Evolutionary conservation across 345 rosid species (phyloP).

Genomic region (Limnanthes douglasii): DNA sequence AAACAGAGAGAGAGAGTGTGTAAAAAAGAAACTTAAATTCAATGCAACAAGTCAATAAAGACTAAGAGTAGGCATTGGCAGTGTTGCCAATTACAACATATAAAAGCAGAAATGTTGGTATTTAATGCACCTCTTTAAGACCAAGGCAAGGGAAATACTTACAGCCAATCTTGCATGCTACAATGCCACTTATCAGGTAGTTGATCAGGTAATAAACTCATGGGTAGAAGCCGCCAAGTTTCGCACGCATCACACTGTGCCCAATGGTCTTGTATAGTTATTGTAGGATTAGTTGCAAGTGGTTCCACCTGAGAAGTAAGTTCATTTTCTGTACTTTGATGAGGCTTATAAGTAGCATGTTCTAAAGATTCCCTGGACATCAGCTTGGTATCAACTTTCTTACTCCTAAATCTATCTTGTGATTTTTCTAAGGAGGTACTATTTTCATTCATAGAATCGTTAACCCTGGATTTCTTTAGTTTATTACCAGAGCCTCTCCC

Average conservation of each 20-base stretch:
- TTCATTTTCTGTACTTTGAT: slow-evolving; percentile 11
- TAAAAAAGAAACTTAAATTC: too few relatives aligned
- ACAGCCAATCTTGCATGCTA: slow-evolving; percentile 75
- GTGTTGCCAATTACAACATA: too few relatives aligned
- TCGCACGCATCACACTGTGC: slow-evolving; percentile 47
- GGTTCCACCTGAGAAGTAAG: slow-evolving; percentile 17
- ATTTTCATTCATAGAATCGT: slow-evolving; percentile 10
- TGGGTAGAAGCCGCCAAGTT: slow-evolving; percentile 62
- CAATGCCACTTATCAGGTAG: slow-evolving; percentile 68
- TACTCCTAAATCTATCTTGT: slow-evolving; percentile 18
- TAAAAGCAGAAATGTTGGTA: too few relatives aligned
- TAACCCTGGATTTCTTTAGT: slow-evolving; percentile 10
- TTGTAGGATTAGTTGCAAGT: slow-evolving; percentile 13
- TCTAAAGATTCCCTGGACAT: slow-evolving; percentile 10
- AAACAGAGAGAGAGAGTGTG: too few relatives aligned
- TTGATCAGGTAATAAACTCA: slow-evolving; percentile 23
- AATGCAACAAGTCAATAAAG: too few relatives aligned
- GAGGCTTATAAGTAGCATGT: slow-evolving; percentile 13
- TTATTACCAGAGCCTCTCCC: slow-evolving; percentile 12
- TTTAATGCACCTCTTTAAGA: too few relatives aligned
- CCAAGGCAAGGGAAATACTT: too few relatives aligned
- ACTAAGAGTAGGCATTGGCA: too few relatives aligned
- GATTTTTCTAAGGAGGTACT: slow-evolving; percentile 11
- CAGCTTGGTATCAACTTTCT: slow-evolving; percentile 12
- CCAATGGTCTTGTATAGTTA: slow-evolving; percentile 38